These are phyloP conservation scores for Sequoiadendron giganteum DNA, from an alignment of 75 land plant species.

Conservation along the genomic window DNA sequence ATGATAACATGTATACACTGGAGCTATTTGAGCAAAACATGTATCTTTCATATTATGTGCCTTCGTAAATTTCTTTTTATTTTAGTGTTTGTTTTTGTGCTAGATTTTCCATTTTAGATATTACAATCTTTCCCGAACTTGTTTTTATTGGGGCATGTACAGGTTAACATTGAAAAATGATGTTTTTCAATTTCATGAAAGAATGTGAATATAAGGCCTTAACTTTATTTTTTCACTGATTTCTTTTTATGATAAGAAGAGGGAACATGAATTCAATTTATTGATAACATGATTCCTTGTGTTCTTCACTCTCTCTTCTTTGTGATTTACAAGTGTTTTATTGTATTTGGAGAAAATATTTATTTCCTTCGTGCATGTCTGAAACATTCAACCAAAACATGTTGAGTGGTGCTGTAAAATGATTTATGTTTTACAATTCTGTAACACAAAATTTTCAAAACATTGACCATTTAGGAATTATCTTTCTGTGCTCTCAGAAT, in stretches of 20 bases:
- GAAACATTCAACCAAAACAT: neutral
- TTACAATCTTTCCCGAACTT: neutral
- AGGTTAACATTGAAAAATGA: neutral
- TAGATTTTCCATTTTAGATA: neutral
- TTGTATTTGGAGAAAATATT: neutral
- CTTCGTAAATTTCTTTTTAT: neutral
- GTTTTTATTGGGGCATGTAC: neutral
- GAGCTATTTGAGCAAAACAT: conserved; percentile 84
- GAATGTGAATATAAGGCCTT: neutral
- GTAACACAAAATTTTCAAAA: neutral
- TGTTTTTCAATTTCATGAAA: neutral
- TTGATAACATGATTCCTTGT: neutral
- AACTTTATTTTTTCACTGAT: neutral
- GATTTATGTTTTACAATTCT: neutral
- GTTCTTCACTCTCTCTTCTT: neutral
- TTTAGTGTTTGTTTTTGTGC: neutral
- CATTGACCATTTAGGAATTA: neutral
- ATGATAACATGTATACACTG: conserved; percentile 62
- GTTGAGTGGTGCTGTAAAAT: neutral
- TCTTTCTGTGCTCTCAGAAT: neutral
- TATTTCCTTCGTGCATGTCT: neutral
- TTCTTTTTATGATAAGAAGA: neutral
- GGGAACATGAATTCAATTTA: neutral
- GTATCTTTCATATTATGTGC: neutral
- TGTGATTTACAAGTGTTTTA: neutral